Evolutionary conservation across 495 filamentous ascomycete genomes (phyloP), one percentile per base, ranked within the genome.

Genomic region (Penicillium antarcticum): DNA sequence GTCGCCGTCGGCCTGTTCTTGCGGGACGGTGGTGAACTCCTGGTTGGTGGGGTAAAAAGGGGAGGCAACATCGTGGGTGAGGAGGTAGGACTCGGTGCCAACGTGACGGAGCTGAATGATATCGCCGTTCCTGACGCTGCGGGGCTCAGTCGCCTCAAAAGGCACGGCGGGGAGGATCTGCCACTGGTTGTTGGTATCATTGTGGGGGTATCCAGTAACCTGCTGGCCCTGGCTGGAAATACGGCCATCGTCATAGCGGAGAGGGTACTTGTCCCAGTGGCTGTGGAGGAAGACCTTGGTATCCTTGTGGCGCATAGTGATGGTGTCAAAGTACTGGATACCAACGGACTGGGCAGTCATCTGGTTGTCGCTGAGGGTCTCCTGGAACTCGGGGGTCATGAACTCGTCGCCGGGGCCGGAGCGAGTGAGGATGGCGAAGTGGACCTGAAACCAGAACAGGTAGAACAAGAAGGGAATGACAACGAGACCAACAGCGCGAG

Each of bases 401-500:
- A 98, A 98, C 52, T 98, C 94, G 62, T 98, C 95, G 35, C 94
- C 94, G 38, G 94, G 94, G 26, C 94, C 94, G 32, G 92, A 97
- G 42, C 86, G 81, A 35, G 75, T 87, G 45, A 98, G 78, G 60
- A 98, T 88, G 19, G 90, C 79, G 66, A 98, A 97, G 71, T 98
- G 94, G 26, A 97, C 91, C 76, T 97, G 94, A 84, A 98, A 98
- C 95, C 95, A 98, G 78, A 98, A 98, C 24, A 98, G 80, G 68
- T 97, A 98, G 71, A 97, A 94, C 58, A 97, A 79, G 81, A 97
- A 96, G 32, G 94, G 94, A 42, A 97, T 80, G 37, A 95, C 60
- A 57, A 97, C 89, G 33, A 98, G 76, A 8, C 85, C 91, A 57
- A 94, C 76, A 13, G 82, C 79, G 24, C 94, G 88, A 58, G 94